Evolutionary conservation across 1,139 yeast genomes (phyloP), one percentile per base, ranked within the genome.

Genomic region (Candida pseudocylindracea): DNA sequence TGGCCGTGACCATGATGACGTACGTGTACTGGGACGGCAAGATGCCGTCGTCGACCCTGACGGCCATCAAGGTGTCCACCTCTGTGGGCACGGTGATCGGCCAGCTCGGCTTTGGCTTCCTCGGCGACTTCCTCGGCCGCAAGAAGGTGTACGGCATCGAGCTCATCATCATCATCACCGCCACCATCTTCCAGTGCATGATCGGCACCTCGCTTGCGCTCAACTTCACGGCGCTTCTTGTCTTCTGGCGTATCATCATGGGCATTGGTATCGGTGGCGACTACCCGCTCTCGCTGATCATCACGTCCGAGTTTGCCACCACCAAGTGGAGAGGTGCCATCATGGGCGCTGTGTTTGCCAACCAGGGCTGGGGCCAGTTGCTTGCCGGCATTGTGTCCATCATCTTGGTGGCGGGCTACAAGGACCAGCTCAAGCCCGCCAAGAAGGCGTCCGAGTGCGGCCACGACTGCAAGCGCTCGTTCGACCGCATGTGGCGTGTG

Each of bases 211-310:
- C 91, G 25, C 68, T 79, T 27, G 85, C 75, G 39, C 54, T 79
- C 40, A 64, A 62, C 50, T 75, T 79, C 45, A 69, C 68, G 33
- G 92, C 85, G 34, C 61, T 76, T 35, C 61, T 79, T 40, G 55
- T 72, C n/a, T 70, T 74, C 43, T 71, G 70, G 55, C 73, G 93
- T 67, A 71, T 79, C 41, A 48, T 78, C 39, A 73, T 73, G 80
- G 93, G 93, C 61, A 72, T 88, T 45, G 98, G 98, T 72, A 91
- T 88, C 47, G 98, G 98, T 61, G 98, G 96, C 66, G 98, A 88
- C 59, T 88, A 88, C 57, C 98, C 98, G 45, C 70, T 88, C 55
- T 83, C 96, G 30, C 88, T 96, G 30, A 75, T 79, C 53, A 79
- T 79, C 44, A 74, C 92, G 9, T 73, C 93, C 34, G 93, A 79